These are phyloP conservation scores for Dissophora ornata DNA, from an alignment of 192 early-diverging fungal genomes.

Conservation along the genomic window DNA sequence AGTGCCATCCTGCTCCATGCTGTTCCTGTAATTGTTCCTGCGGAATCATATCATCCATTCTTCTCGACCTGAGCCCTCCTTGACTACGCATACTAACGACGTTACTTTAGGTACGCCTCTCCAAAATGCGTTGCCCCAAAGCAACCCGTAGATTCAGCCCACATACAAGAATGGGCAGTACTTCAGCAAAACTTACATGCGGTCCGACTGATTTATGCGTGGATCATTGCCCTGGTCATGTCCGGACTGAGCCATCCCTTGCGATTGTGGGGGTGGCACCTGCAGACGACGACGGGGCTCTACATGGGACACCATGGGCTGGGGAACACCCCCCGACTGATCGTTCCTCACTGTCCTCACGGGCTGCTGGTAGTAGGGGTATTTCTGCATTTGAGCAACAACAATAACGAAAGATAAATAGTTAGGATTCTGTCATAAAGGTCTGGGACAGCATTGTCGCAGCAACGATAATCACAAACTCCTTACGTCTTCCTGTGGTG, in stretches of 20 bases:
- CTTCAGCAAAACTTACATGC: constrained; percentile 16
- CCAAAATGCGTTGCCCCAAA: background rate
- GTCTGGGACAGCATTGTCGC: too few relatives aligned
- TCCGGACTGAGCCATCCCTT: constrained; percentile 24
- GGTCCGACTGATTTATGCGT: constrained; percentile 34
- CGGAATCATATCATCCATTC: too few relatives aligned
- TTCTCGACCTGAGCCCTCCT: constrained; percentile 7
- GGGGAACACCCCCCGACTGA: background rate
- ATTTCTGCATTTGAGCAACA: constrained; percentile 8
- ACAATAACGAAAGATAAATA: background rate
- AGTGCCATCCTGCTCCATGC: constrained; percentile 2
- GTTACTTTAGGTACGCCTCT: background rate
- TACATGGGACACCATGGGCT: background rate
- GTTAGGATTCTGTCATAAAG: too few relatives aligned
- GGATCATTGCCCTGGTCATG: constrained; percentile 35
- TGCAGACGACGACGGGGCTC: constrained; percentile 34
- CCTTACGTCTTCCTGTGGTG: constrained; percentile 17
- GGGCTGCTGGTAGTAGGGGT: constrained; percentile 17
- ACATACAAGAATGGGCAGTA: background rate
- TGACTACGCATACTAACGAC: constrained; percentile 14
- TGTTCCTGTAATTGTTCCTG: background rate
- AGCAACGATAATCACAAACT: background rate
- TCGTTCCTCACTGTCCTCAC: constrained; percentile 12
- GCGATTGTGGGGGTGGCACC: constrained; percentile 14
- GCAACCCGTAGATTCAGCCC: background rate